These are phyloP conservation scores for Calonectria henricotiae DNA, from an alignment of 2,329 filamentous ascomycete species.

Conservation along the genomic window DNA sequence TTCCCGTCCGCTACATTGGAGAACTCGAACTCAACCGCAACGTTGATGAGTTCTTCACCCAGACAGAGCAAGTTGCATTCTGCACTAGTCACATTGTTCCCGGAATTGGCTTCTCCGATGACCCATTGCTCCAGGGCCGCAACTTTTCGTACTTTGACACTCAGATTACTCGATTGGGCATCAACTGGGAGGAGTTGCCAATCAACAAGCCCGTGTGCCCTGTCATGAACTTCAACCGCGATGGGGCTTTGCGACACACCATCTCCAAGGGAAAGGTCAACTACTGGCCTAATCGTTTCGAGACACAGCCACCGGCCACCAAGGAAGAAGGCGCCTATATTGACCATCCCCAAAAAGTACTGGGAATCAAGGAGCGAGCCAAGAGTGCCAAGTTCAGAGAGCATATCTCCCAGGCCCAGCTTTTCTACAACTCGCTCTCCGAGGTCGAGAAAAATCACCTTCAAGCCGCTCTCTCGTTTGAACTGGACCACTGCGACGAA, in stretches of 20 bases:
- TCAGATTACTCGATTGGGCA: constrained; percentile 60
- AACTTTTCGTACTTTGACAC: constrained; percentile 73
- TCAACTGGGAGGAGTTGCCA: constrained; percentile 84
- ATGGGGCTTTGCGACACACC: constrained; percentile 80
- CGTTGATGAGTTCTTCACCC: constrained; percentile 85
- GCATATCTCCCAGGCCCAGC: constrained; percentile 83
- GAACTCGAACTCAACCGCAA: constrained; percentile 86
- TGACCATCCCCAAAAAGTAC: constrained; percentile 76
- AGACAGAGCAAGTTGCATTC: constrained; percentile 89
- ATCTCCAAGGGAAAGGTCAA: constrained; percentile 80
- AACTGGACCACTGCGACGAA: constrained; percentile 88
- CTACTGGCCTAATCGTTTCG: constrained; percentile 75
- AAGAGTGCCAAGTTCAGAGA: constrained; percentile 84
- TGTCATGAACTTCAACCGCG: constrained; percentile 83
- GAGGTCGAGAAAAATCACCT: constrained; percentile 80
- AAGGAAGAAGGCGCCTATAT: constrained; percentile 77
- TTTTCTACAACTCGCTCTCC: constrained; percentile 87
- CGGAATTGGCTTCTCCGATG: constrained; percentile 83
- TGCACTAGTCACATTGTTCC: constrained; percentile 86
- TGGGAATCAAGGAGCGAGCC: constrained; percentile 80
- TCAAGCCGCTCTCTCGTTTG: constrained; percentile 81
- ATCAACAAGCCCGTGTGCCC: constrained; percentile 84
- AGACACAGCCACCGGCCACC: constrained; percentile 77
- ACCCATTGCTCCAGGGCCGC: constrained; percentile 81
- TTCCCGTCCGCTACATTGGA: constrained; percentile 85